Evolutionary conservation across 2,329 filamentous ascomycete species (phyloP).

Genomic region (Sclerotinia spermophila): DNA sequence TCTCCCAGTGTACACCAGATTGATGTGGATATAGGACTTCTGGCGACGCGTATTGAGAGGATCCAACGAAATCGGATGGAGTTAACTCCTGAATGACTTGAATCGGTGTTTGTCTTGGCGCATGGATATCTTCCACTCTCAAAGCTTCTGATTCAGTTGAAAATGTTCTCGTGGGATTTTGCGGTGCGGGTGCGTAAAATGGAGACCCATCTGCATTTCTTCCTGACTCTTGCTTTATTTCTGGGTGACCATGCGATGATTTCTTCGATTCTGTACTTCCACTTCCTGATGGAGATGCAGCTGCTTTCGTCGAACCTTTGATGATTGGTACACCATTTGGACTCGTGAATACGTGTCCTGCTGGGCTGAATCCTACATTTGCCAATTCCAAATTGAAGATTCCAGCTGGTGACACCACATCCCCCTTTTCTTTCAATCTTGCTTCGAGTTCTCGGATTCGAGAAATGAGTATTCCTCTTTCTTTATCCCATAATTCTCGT

Average conservation of each 20-base stretch:
- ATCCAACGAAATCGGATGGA: constrained; percentile 33
- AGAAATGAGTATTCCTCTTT: constrained; percentile 30
- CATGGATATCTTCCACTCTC: constrained; percentile 33
- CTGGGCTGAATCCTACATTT: neutral
- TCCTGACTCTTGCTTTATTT: constrained; percentile 35
- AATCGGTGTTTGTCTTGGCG: constrained; percentile 31
- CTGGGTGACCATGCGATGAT: constrained; percentile 6
- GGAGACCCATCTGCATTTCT: constrained; percentile 36
- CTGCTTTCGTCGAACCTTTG: neutral
- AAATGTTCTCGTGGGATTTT: constrained; percentile 36
- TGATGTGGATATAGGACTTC: constrained; percentile 20
- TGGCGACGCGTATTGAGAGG: neutral
- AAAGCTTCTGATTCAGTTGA: constrained; percentile 26
- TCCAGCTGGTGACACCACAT: constrained; percentile 10
- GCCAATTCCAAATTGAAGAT: constrained; percentile 14
- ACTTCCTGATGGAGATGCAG: neutral
- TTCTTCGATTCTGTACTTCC: constrained; percentile 4
- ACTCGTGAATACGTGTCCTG: constrained; percentile 2
- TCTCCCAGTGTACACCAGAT: constrained; percentile 14
- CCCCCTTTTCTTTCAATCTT: constrained; percentile 18
- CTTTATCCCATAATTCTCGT: constrained; percentile 36
- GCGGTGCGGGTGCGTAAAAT: constrained; percentile 37
- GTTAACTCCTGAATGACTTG: constrained; percentile 36
- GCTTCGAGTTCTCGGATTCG: constrained; percentile 33
- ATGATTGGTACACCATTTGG: neutral